Conservation (phyloP, 108 stramenopile genomes). For the Phaeodactylum tricornutum region DNA sequence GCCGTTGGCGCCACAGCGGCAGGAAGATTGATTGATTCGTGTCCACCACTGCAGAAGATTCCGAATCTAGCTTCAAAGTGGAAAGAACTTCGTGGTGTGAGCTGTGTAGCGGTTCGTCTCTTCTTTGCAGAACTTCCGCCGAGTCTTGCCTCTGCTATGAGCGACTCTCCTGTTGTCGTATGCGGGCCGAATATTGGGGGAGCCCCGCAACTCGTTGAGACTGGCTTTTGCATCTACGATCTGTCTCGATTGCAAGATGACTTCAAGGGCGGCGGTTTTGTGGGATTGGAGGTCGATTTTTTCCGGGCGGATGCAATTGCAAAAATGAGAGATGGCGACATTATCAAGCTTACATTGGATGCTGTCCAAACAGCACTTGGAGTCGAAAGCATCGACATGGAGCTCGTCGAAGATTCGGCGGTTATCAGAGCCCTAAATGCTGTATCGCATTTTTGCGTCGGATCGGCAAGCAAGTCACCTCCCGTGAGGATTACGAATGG, state of each 20-base stretch:
- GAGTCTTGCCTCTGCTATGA: slow-evolving; percentile 48
- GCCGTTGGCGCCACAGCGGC: slow-evolving; percentile 64
- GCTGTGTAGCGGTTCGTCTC: slow-evolving; percentile 69
- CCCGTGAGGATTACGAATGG: slow-evolving; percentile 35
- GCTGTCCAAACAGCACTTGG: slow-evolving; percentile 51
- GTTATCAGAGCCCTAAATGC: slow-evolving; percentile 63
- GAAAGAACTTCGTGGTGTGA: slow-evolving; percentile 65
- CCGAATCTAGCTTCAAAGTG: slow-evolving; percentile 25
- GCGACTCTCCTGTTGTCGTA: slow-evolving; percentile 64
- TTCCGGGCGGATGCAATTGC: slow-evolving; percentile 68
- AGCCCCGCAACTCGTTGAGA: slow-evolving; percentile 50
- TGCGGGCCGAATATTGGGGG: slow-evolving; percentile 58
- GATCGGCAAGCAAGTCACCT: slow-evolving; percentile 47
- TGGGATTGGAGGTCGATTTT: slow-evolving; percentile 70
- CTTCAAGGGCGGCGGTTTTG: slow-evolving; percentile 15
- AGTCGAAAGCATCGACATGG: slow-evolving; percentile 19
- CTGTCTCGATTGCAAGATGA: slow-evolving; percentile 68
- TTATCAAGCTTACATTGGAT: slow-evolving; percentile 31
- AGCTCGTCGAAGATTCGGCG: slow-evolving; percentile 30
- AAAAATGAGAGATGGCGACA: slow-evolving; percentile 32
- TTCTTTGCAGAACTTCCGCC: slow-evolving; percentile 34
- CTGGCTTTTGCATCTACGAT: slow-evolving; percentile 83
- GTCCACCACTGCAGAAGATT: slow-evolving; percentile 33
- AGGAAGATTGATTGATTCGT: slow-evolving; percentile 27
- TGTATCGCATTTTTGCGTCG: slow-evolving; percentile 68